A percentile compares a stretch with the other conserved stretches of the same genome.
Evolutionary conservation across 1,284 basidiomycete genomes (phyloP).

Genomic region (Ceraceosorus bombacis): DNA sequence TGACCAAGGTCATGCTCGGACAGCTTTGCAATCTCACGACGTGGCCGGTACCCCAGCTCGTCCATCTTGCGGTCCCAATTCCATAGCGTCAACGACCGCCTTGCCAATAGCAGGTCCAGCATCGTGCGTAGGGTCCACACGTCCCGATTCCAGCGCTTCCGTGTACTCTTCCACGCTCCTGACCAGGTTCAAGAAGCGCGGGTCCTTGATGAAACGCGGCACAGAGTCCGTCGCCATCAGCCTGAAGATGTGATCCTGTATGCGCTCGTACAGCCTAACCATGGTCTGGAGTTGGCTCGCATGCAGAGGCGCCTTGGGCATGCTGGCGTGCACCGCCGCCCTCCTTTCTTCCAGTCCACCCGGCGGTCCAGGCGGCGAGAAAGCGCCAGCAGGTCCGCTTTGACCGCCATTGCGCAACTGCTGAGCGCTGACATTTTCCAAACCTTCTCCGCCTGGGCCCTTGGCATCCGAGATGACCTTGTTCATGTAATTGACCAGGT

Average conservation of each 20-base stretch:
- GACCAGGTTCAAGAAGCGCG: conserved; percentile 36
- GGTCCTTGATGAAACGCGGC: conserved; percentile 53
- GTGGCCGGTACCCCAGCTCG: background rate
- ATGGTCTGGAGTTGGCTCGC: conserved; percentile 78
- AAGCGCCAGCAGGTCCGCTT: too few species aligned
- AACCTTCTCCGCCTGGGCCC: conserved; percentile 12
- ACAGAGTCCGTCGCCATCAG: conserved; percentile 97
- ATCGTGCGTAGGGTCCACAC: conserved; percentile 30
- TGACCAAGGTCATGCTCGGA: too few species aligned
- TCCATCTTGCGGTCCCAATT: conserved; percentile 11
- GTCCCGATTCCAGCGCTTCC: conserved; percentile 37
- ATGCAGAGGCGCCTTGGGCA: conserved; percentile 31
- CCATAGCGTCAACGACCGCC: conserved; percentile 38
- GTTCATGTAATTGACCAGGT: conserved; percentile 84
- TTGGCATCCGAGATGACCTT: conserved; percentile 48
- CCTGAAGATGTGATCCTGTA: conserved; percentile 92
- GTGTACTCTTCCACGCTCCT: conserved; percentile 42
- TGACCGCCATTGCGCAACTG: conserved; percentile 1
- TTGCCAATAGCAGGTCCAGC: conserved; percentile 29
- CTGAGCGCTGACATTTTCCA: conserved; percentile 6
- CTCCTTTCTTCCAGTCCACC: conserved; percentile 57
- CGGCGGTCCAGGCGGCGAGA: background rate
- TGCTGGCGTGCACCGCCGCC: conserved; percentile 20
- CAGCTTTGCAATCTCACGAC: too few species aligned
- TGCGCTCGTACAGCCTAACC: conserved; percentile 87